These are phyloP conservation scores for Phoma sp. DNA, from an alignment of 2,329 filamentous ascomycete genomes.

Conservation along the genomic window DNA sequence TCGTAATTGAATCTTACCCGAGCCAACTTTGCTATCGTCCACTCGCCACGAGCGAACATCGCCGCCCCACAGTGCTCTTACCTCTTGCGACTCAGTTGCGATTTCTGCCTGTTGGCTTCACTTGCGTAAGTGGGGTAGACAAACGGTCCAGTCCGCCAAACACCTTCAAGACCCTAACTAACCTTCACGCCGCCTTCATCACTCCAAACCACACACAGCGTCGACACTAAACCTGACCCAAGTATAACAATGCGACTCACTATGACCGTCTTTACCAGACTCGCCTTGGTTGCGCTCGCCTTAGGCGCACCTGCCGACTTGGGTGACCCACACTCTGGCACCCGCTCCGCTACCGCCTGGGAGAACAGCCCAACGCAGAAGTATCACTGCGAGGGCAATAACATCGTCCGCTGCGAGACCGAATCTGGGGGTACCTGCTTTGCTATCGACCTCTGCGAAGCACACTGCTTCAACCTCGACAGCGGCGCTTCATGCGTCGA, in stretches of 20 bases:
- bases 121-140: constrained; percentile 3
- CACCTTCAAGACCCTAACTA: background rate
- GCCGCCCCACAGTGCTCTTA: background rate
- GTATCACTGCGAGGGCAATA: background rate
- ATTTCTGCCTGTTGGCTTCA: constrained; percentile 7
- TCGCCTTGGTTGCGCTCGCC: constrained; percentile 1
- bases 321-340: background rate
- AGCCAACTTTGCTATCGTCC: background rate
- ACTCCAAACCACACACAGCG: background rate
- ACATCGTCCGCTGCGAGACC: constrained; percentile 5
- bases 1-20: background rate
- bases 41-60: background rate
- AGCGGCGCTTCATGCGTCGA: constrained; percentile 3
- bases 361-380: background rate
- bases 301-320: background rate
- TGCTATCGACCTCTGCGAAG: background rate
- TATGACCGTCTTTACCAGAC: background rate
- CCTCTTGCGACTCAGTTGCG: background rate
- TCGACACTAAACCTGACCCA: background rate
- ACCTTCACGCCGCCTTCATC: too few relatives aligned
- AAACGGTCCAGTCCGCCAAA: background rate
- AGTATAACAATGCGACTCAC: background rate
- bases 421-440: background rate
- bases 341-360: background rate
- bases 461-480: constrained; percentile 1